Evolutionary conservation across 345 rosid genomes (phyloP).

Genomic region (Brassica carinata): DNA sequence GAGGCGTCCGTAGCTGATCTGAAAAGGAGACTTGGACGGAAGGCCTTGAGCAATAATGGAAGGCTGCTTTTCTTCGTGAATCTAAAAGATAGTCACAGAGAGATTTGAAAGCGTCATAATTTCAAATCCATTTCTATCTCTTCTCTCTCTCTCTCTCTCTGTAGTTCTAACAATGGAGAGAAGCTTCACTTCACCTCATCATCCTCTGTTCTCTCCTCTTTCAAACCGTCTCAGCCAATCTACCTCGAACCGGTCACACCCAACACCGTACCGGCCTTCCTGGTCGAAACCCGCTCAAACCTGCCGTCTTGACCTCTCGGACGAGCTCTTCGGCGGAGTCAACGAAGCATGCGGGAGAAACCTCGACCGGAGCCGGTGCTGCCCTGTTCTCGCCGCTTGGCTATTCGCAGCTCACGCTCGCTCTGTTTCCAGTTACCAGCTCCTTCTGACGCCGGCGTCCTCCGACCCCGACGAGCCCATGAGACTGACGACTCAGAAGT

Average conservation of each 20-base stretch:
- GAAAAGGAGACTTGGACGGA: no score
- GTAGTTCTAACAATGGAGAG: slow-evolving; percentile 24
- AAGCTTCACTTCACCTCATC: slow-evolving; percentile 18
- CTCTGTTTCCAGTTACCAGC: slow-evolving; percentile 71
- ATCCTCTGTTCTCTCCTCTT: slow-evolving; percentile 32
- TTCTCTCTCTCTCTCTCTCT: slow-evolving; percentile 24
- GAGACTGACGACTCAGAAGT: slow-evolving; percentile 98
- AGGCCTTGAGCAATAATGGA: no score
- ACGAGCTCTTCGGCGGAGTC: slow-evolving; percentile 96
- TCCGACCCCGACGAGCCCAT: slow-evolving; percentile 67
- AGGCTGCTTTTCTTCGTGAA: slow-evolving; percentile 32
- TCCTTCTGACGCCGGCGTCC: slow-evolving; percentile 51
- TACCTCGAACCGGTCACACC: slow-evolving; percentile 61
- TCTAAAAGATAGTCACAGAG: slow-evolving; percentile 17
- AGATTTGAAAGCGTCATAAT: slow-evolving; percentile 19
- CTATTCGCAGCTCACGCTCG: slow-evolving; percentile 95
- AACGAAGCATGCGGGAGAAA: slow-evolving; percentile 79
- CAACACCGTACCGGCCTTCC: slow-evolving; percentile 88
- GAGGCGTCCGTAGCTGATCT: no score
- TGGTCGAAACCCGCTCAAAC: slow-evolving; percentile 64
- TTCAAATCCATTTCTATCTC: slow-evolving; percentile 7
- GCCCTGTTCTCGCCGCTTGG: slow-evolving; percentile 97
- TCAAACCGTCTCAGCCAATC: slow-evolving; percentile 43
- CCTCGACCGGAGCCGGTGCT: slow-evolving; percentile 92
- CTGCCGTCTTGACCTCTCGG: slow-evolving; percentile 90